A percentile compares a stretch with the other conserved stretches of the same genome.
phyloP scores from a whole-genome alignment of 306 rosid genomes.

The Fragaria iinumae region DNA sequence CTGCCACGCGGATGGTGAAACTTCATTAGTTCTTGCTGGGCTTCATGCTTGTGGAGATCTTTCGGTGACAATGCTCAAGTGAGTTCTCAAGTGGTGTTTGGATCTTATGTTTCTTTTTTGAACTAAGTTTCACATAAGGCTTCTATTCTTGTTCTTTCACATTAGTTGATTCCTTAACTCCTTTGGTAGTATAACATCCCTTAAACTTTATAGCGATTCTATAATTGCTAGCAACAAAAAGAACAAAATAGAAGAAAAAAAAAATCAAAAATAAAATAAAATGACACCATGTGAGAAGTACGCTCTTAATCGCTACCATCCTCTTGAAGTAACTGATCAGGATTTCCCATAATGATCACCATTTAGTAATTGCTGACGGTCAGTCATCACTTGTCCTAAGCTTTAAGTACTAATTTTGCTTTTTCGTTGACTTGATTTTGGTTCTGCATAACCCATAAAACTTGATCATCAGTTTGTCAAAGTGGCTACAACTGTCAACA shows the following conservation, averaged over 20 bases:
- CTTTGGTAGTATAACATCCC: too few species aligned
- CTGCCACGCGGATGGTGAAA: constrained; percentile 28
- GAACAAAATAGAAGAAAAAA: background rate
- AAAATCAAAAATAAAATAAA: background rate
- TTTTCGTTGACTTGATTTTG: background rate
- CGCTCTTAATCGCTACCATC: background rate
- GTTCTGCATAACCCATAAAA: background rate
- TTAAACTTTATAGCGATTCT: background rate
- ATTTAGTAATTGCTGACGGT: background rate
- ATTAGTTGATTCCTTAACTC: background rate
- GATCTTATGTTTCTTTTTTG: constrained; percentile 11
- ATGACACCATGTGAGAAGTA: background rate
- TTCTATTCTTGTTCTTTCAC: background rate
- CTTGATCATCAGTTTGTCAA: background rate
- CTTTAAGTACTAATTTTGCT: background rate
- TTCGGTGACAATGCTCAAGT: constrained; percentile 86
- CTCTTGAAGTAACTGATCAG: background rate
- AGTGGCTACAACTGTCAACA: background rate
- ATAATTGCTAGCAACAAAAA: background rate
- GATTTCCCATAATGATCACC: background rate
- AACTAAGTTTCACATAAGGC: background rate
- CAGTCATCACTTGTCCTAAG: background rate
- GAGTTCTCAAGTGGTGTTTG: constrained; percentile 34
- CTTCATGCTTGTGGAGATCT: constrained; percentile 99
- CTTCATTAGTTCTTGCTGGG: constrained; percentile 77